Evolutionary conservation across 1,139 yeast genomes (phyloP), one percentile per base, ranked within the genome.

Genomic region (Debaryomyces psychrophilus): DNA sequence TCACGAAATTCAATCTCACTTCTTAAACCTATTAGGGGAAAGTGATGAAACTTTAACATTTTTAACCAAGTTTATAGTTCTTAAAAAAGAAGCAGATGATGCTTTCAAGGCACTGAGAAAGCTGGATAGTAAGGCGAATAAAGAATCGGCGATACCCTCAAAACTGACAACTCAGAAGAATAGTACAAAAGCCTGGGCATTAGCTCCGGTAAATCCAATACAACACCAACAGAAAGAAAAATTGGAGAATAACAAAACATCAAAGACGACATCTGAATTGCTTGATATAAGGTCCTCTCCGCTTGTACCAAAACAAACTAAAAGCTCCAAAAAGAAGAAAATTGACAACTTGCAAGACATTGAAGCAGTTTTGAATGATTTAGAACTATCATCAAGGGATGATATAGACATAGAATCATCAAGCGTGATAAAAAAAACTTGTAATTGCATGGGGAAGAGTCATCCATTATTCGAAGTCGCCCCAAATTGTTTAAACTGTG

Each of bases 401-500:
- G 49, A 50, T 2, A 31, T 53, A 1, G 51, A 44, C 25, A 14
- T 47, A 8, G 52, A 46, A 18, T 47, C 50, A 9, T 33, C 55
- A 6, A 49, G 53, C 17, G 52, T 53, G 2, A 53, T 56, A 2
- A 50, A 49, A 26, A 59, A 74, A 23, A 56, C 53, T 5, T 95
- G 99, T 60, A 80, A 85, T 52, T 95, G 99, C 60, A 85, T 83
- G 80, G 93, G 88, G 1, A 82, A 87, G 1, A 73, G 87, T 48
- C 99, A 95, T 60, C 96, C 97, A 2, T 69, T 95, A 36, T 87
- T 90, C 55, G 95, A 88, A 48, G 77, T 88, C 48, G 93, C 95
- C 0, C 99, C 99, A 0, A 95, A 95, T 62, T 95, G 99, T 59
- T 68, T 93, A 37, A 84, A 86, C 48, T 95, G 99, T 65, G 99